phyloP scores from a whole-genome alignment of 73 alveolate species.

The Durusdinium trenchii region DNA sequence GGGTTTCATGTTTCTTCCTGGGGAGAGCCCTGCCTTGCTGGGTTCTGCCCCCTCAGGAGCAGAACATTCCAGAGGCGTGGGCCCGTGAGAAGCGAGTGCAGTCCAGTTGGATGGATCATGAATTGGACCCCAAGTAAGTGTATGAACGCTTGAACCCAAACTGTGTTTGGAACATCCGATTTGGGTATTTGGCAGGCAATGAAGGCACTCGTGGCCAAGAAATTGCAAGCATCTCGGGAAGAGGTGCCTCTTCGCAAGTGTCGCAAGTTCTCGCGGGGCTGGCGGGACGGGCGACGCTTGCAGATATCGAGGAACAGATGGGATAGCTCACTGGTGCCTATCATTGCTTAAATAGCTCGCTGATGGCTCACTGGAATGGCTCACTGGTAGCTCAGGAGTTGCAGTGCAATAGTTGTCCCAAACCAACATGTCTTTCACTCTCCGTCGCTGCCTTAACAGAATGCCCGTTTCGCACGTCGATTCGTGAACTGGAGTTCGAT shows the following conservation, averaged over 20 bases:
- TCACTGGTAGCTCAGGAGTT: too few species aligned
- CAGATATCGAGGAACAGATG: too few species aligned
- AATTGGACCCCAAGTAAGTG: background rate
- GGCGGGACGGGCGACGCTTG: too few species aligned
- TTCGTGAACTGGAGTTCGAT: too few species aligned
- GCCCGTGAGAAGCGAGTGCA: background rate
- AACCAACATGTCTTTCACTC: too few species aligned
- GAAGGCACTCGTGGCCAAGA: constrained; percentile 24
- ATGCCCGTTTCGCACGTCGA: too few species aligned
- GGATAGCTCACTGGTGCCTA: too few species aligned
- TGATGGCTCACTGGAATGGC: too few species aligned
- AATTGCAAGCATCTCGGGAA: background rate
- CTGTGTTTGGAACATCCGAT: background rate
- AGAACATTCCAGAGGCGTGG: constrained; percentile 30
- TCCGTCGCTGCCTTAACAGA: too few species aligned
- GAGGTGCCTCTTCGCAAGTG: background rate
- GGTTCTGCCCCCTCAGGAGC: constrained; percentile 3
- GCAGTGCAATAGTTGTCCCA: too few species aligned
- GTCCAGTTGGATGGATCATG: background rate
- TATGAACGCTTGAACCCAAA: background rate
- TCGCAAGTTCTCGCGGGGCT: background rate
- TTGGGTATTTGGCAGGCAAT: constrained; percentile 19
- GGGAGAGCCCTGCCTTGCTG: too few species aligned
- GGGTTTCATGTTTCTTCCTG: background rate
- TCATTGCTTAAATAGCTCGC: too few species aligned